Evolutionary conservation across 441 rosid genomes (phyloP).

Genomic region (Croton laevigatus): DNA sequence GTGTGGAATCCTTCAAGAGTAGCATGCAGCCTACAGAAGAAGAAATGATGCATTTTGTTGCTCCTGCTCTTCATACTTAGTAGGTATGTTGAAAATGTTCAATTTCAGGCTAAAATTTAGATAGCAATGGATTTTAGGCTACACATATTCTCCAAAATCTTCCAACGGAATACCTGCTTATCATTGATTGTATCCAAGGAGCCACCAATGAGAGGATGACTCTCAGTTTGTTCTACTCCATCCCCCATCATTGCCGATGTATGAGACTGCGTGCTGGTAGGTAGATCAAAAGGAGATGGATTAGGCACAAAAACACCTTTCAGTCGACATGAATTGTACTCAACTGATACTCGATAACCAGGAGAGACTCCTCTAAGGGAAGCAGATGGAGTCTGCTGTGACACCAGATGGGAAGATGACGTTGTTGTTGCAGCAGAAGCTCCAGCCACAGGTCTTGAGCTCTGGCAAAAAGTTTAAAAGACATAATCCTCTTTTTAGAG

Average conservation of each 20-base stretch:
- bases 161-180: constrained; percentile 62
- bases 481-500: constrained; percentile 12
- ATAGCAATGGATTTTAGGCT: constrained; percentile 7
- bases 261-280: constrained; percentile 45
- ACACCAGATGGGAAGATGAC: constrained; percentile 57
- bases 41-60: constrained; percentile 5
- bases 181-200: constrained; percentile 51
- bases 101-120: constrained; percentile 9
- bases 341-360: constrained; percentile 53
- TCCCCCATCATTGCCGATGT: constrained; percentile 55
- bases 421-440: constrained; percentile 47
- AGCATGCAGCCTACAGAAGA: not conserved
- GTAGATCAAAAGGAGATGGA: constrained; percentile 59
- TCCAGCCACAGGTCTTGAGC: constrained; percentile 66
- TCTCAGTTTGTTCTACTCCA: constrained; percentile 51
- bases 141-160: constrained; percentile 1
- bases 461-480: constrained; percentile 46
- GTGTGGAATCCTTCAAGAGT: not conserved
- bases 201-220: constrained; percentile 45
- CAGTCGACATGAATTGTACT: constrained; percentile 63
- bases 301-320: constrained; percentile 76
- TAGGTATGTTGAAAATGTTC: not conserved
- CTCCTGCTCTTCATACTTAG: not conserved
- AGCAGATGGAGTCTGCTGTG: constrained; percentile 61
- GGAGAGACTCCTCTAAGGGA: constrained; percentile 61